phyloP scores from a whole-genome alignment of 768 basidiomycete species.

The Lactifluus pinguis region DNA sequence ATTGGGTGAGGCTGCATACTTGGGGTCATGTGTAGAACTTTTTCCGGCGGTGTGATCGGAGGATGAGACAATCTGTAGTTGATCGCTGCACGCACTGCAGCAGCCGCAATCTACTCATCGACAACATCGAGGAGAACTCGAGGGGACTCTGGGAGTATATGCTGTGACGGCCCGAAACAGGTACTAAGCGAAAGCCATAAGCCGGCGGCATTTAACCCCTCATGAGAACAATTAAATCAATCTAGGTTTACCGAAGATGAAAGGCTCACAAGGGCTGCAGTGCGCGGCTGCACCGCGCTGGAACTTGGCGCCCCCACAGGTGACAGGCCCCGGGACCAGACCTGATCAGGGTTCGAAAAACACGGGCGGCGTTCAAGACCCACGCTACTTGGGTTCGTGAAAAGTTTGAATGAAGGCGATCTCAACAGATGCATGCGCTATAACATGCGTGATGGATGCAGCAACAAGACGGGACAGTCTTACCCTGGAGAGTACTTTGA shows the following conservation, averaged over 20 bases:
- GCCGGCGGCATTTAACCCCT: conserved; percentile 10
- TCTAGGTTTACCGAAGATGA: conserved; percentile 17
- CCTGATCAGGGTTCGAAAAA: not conserved
- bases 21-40: conserved; percentile 1
- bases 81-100: not conserved
- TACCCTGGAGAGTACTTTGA: not conserved
- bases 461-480: conserved; percentile 1
- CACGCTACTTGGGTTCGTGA: not conserved
- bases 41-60: conserved; percentile 10
- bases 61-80: conserved; percentile 7
- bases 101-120: not conserved
- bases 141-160: not conserved
- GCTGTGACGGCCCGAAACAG: conserved; percentile 5
- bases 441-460: conserved; percentile 16
- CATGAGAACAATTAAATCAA: conserved; percentile 8
- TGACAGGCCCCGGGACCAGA: not conserved
- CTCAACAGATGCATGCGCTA: conserved; percentile 3
- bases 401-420: not conserved
- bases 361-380: not conserved
- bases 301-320: conserved; percentile 8
- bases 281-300: conserved; percentile 14
- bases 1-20: conserved; percentile 3
- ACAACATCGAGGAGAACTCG: conserved; percentile 7
- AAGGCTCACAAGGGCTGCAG: conserved; percentile 3
- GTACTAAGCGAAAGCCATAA: conserved; percentile 15